Percentiles rank a stretch among this genome's conserved stretches.
Evolutionary conservation across 2,329 filamentous ascomycete species (phyloP).

Genomic region (Xylaria sp.): DNA sequence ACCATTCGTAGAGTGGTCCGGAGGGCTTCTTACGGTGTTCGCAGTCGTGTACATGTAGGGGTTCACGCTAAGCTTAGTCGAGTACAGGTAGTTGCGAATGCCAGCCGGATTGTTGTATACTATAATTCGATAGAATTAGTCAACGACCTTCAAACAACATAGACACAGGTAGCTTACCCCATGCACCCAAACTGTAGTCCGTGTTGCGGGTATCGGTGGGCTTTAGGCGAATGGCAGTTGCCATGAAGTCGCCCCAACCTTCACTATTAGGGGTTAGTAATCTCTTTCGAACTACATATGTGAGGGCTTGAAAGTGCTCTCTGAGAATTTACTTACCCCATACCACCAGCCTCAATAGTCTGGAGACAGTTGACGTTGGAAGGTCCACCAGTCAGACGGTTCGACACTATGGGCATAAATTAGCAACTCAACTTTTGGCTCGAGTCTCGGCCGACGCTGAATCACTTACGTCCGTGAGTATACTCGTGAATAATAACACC

Average conservation of each 20-base stretch:
- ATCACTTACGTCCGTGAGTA: conserved; percentile 59
- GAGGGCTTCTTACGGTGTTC: conserved; percentile 36
- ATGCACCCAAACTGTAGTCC: conserved; percentile 59
- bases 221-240: conserved; percentile 60
- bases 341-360: conserved; percentile 57
- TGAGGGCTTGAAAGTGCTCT: background rate
- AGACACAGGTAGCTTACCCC: conserved; percentile 42
- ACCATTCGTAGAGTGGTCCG: background rate
- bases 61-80: conserved; percentile 57
- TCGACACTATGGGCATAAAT: conserved; percentile 56
- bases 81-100: conserved; percentile 60
- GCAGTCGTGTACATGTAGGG: conserved; percentile 58
- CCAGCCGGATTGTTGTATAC: conserved; percentile 53
- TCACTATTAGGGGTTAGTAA: conserved; percentile 48
- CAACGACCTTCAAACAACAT: background rate
- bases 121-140: background rate
- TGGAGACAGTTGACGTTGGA: conserved; percentile 61
- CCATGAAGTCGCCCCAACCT: conserved; percentile 63
- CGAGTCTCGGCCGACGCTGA: background rate
- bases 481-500: conserved; percentile 71
- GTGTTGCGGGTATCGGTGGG: conserved; percentile 56
- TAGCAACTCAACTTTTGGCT: background rate
- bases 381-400: conserved; percentile 68
- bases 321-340: conserved; percentile 47
- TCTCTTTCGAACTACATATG: background rate